Percentiles rank a stretch among this genome's conserved stretches.
phyloP scores from a whole-genome alignment of 2,329 filamentous ascomycete species.

The Diaporthe vaccinii region DNA sequence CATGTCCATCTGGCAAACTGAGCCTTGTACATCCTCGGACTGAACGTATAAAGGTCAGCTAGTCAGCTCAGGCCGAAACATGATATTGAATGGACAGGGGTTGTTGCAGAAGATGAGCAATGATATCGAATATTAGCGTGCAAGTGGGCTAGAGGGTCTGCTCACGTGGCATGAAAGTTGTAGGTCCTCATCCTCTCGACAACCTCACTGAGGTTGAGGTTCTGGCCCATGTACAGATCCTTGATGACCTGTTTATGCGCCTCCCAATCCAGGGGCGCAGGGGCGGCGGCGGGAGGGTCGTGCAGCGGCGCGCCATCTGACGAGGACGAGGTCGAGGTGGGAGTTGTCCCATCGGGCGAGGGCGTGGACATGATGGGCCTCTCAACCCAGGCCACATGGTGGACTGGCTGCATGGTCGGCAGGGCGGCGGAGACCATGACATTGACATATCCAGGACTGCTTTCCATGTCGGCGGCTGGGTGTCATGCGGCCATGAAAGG shows the following conservation, averaged over 20 bases:
- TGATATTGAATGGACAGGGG: background rate
- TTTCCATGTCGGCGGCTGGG: constrained; percentile 8
- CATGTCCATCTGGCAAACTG: constrained; percentile 43
- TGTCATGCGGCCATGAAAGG: constrained; percentile 27
- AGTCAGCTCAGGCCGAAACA: background rate
- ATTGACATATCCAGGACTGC: constrained; percentile 8
- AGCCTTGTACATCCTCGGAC: constrained; percentile 43
- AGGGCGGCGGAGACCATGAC: background rate
- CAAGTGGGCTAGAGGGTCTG: background rate
- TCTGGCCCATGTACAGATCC: constrained; percentile 42
- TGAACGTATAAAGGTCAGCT: background rate
- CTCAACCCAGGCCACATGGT: constrained; percentile 23
- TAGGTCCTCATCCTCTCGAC: constrained; percentile 39
- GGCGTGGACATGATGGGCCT: background rate
- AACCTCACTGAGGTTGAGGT: constrained; percentile 41
- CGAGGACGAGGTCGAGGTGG: constrained; percentile 21
- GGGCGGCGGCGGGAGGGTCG: constrained; percentile 25
- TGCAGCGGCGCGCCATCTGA: constrained; percentile 2
- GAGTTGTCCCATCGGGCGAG: constrained; percentile 6
- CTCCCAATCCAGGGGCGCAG: constrained; percentile 40
- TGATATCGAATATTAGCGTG: background rate
- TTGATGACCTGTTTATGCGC: constrained; percentile 40
- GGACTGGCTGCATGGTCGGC: constrained; percentile 21
- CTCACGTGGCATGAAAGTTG: constrained; percentile 42
- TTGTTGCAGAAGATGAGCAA: too few relatives aligned